Conservation (phyloP, 345 rosid species). For the Psidium guajava region DNA sequence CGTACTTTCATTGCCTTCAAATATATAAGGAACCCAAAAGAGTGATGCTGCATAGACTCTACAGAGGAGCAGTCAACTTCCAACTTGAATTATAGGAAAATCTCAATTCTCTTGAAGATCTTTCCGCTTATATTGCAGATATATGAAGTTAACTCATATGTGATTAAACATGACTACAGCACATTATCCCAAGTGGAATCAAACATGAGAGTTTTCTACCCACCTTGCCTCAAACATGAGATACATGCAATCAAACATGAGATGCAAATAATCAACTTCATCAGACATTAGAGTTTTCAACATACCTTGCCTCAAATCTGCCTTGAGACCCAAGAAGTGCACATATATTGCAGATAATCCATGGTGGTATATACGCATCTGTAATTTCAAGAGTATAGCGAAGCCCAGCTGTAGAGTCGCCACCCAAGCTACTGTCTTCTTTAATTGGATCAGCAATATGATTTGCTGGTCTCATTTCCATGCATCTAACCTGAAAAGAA, state of each 20-base stretch:
- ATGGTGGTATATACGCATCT: conserved; percentile 64
- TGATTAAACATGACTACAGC: not conserved
- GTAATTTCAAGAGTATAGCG: conserved; percentile 54
- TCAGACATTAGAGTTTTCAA: not conserved
- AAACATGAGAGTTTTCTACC: not conserved
- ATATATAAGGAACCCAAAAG: not conserved
- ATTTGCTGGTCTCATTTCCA: conserved; percentile 44
- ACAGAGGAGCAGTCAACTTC: not conserved
- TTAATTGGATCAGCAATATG: conserved; percentile 9
- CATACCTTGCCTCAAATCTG: conserved; percentile 73
- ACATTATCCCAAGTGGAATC: not conserved
- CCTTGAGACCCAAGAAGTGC: conserved; percentile 39
- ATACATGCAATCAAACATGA: not conserved
- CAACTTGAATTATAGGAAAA: not conserved
- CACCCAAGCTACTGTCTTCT: conserved; percentile 7
- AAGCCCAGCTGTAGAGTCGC: conserved; percentile 14
- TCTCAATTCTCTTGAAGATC: not conserved
- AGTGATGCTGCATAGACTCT: not conserved
- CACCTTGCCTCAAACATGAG: not conserved
- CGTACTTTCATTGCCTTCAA: not conserved
- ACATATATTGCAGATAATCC: conserved; percentile 73
- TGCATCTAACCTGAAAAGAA: conserved; percentile 50
- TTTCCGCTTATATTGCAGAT: not conserved
- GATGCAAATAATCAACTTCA: not conserved
- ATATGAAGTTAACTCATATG: not conserved